A percentile compares a stretch with the other conserved stretches of the same genome.
phyloP scores from a whole-genome alignment of 305 asterid genomes.

The Solanum chacoense region DNA sequence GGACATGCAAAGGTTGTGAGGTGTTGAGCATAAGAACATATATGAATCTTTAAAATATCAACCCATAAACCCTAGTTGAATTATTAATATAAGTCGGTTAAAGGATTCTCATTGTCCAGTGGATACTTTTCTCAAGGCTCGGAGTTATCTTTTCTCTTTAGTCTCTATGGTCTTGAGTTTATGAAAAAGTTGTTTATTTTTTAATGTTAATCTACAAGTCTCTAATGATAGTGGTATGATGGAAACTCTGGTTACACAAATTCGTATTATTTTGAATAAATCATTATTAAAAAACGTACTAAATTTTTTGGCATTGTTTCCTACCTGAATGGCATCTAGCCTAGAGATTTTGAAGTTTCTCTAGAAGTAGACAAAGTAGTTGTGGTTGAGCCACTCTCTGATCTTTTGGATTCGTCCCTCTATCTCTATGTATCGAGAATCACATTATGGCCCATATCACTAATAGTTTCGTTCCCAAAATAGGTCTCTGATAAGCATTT shows the following conservation, averaged over 20 bases:
- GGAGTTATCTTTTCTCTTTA: background rate
- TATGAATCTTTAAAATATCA: background rate
- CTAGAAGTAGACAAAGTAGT: no score
- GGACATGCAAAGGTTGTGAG: no score
- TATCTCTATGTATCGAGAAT: background rate
- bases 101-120: background rate
- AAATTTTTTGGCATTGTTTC: background rate
- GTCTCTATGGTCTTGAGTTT: no score
- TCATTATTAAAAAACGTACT: background rate
- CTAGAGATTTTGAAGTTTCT: background rate
- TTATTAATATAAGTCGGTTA: background rate
- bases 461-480: background rate
- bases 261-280: background rate
- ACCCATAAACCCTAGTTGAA: background rate
- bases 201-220: background rate
- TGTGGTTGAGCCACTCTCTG: background rate
- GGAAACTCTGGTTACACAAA: background rate
- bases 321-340: background rate
- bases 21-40: background rate
- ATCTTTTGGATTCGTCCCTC: background rate
- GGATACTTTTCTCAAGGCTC: background rate
- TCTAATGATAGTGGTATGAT: background rate
- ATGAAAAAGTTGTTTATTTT: no score
- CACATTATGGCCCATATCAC: background rate
- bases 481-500: background rate